These are phyloP conservation scores for Hansenula lynferdii DNA, from an alignment of 1,139 yeast species.

Conservation along the genomic window DNA sequence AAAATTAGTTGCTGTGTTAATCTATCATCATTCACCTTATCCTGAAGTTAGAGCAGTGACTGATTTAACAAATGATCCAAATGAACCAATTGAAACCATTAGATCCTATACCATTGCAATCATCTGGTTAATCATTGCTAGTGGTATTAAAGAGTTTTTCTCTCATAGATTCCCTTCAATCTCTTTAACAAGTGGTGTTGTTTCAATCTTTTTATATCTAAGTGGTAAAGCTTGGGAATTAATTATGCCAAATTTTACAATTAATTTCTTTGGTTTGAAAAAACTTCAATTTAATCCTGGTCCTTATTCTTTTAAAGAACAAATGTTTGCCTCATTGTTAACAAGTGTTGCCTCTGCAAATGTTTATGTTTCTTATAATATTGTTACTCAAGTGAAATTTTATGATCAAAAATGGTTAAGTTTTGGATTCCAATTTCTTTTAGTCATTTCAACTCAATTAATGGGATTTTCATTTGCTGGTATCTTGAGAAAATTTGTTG, in stretches of 20 bases:
- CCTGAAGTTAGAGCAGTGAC: conserved; percentile 60
- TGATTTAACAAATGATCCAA: conserved; percentile 47
- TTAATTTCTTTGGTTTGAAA: conserved; percentile 34
- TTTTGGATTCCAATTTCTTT: conserved; percentile 43
- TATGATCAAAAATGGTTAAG: conserved; percentile 29
- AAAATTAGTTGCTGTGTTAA: conserved; percentile 39
- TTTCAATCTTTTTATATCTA: conserved; percentile 56
- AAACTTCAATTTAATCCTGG: conserved; percentile 48
- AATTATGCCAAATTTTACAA: conserved; percentile 43
- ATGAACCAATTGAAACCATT: conserved; percentile 46
- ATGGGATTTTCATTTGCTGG: conserved; percentile 66
- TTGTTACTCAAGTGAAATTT: conserved; percentile 42
- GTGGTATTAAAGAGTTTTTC: conserved; percentile 56
- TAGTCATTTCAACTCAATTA: conserved; percentile 49
- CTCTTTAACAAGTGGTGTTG: conserved; percentile 38
- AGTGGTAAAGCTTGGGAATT: conserved; percentile 39
- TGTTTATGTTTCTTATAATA: conserved; percentile 61
- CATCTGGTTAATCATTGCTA: conserved; percentile 50
- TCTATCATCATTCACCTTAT: conserved; percentile 54
- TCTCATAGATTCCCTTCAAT: conserved; percentile 50
- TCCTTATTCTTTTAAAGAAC: conserved; percentile 66
- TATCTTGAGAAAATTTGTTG: conserved; percentile 47
- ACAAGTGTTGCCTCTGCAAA: conserved; percentile 37
- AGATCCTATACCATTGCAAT: conserved; percentile 52
- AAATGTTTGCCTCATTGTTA: conserved; percentile 52